phyloP scores from a whole-genome alignment of 2,329 filamentous ascomycete species.

The Acephala macrosclerotiorum region DNA sequence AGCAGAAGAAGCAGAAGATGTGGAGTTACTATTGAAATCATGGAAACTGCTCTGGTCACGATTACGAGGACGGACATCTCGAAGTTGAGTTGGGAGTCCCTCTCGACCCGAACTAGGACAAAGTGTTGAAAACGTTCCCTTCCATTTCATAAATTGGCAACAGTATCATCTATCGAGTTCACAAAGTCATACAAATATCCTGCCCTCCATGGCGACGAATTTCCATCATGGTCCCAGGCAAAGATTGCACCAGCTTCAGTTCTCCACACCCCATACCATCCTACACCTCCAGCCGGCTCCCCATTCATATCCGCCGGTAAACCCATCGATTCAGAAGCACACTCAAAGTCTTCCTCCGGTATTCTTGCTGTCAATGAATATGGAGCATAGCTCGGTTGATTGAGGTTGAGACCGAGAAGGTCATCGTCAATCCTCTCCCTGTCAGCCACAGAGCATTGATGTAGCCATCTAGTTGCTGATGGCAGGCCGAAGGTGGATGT shows the following conservation, averaged over 20 bases:
- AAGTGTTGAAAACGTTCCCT: neutral
- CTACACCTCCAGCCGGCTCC: neutral
- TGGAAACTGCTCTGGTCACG: too few relatives aligned
- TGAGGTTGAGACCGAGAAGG: conserved; percentile 19
- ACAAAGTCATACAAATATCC: conserved; percentile 1
- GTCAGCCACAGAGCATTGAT: conserved; percentile 3
- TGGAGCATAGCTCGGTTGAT: neutral
- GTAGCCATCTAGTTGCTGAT: conserved; percentile 19
- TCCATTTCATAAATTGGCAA: neutral
- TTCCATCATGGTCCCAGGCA: neutral
- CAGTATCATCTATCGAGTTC: neutral
- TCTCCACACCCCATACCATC: neutral
- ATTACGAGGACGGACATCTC: neutral
- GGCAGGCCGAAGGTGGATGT: conserved; percentile 8
- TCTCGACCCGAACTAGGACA: too few relatives aligned
- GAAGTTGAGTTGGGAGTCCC: too few relatives aligned
- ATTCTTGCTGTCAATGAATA: neutral
- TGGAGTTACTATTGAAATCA: too few relatives aligned
- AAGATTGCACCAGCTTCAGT: neutral
- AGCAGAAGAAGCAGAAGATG: too few relatives aligned
- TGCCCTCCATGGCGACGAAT: neutral
- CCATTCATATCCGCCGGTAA: neutral
- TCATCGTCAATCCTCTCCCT: conserved; percentile 5
- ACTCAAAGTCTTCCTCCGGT: neutral
- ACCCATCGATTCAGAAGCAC: neutral